Evolutionary conservation across 2,329 filamentous ascomycete species (phyloP), one percentile per base, ranked within the genome.

Genomic region (Cladorrhinum sp.): DNA sequence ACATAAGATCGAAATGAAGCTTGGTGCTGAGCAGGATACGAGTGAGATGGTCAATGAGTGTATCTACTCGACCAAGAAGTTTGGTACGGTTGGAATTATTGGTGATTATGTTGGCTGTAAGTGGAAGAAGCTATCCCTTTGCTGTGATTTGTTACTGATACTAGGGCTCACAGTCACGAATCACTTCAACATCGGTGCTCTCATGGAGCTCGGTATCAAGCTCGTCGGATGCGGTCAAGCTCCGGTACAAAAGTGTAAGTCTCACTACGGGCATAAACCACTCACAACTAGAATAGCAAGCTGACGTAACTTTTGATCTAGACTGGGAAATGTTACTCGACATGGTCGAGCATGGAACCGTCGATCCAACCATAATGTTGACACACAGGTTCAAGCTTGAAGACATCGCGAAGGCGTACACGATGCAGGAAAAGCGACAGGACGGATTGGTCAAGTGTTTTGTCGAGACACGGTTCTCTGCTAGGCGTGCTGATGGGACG

Each of bases 31-130:
- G 53, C 59, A 64, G 45, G 62, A 64, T 29, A 64, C 59, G 24
- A 64, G 62, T 36, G 62, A 64, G 53, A 64, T 61, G 59, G 50
- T 64, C 59, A 64, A 64, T 52, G 62, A 64, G 55, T 55, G 50
- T 9, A 50, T 64, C 16, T 48, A 55, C 8, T 57, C 62, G 27
- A 59, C 57, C 16, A 59, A 41, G 49, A 61, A 64, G 38, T 64
- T 64, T 57, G 59, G 62, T 1, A 49, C 49, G 13, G 59, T 59
- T 1, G 62, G 62, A 24, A 59, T 64, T 49, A 61, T 64, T 41
- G 59, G 59, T 7, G 56, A 61, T 25, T 61, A 64, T 20, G 56
- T 59, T 7, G 62, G 56, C 2, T 61, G 62, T 59, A 36, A 61
- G 59, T 54, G 16, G n/a, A 7, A 50, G 16, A 50, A 9, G 9